Conservation (phyloP, 371 early-diverging fungal species). For the Mucor mucedo region DNA sequence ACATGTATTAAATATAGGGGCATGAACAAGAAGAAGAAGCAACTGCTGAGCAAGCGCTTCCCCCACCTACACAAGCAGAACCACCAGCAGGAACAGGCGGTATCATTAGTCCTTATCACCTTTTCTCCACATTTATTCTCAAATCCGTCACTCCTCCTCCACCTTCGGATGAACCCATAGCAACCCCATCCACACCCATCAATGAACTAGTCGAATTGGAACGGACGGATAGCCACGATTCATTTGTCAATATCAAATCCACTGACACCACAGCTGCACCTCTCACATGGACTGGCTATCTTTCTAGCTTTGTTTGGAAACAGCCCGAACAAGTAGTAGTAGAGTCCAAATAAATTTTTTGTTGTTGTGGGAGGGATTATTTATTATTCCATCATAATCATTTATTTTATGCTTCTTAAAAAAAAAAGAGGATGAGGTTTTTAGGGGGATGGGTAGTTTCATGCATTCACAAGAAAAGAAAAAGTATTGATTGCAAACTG, state of each 20-base stretch:
- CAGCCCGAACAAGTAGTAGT: conserved; percentile 12
- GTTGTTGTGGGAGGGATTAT: too few relatives aligned
- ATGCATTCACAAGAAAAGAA: too few relatives aligned
- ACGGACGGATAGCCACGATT: conserved; percentile 35
- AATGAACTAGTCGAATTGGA: conserved; percentile 12
- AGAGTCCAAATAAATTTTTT: conserved; percentile 2
- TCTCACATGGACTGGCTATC: conserved; percentile 22
- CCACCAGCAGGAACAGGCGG: conserved; percentile 10
- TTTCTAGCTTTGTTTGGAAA: conserved; percentile 26
- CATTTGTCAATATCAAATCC: conserved; percentile 29
- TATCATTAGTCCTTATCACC: conserved; percentile 27
- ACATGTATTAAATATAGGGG: neutral
- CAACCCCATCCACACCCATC: neutral
- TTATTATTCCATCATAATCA: too few relatives aligned
- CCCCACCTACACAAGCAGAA: neutral
- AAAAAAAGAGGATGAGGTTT: too few relatives aligned
- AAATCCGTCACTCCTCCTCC: conserved; percentile 10
- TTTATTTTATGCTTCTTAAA: too few relatives aligned
- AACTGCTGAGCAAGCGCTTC: conserved; percentile 8
- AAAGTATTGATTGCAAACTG: too few relatives aligned
- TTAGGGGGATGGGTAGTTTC: too few relatives aligned
- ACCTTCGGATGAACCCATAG: neutral
- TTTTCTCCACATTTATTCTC: conserved; percentile 31
- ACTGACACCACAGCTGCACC: conserved; percentile 2
- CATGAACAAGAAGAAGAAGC: neutral